Percentiles rank a stretch among this genome's conserved stretches.
Evolutionary conservation across 805 yeast genomes (phyloP).

Genomic region (Cyberlindnera samutprakarnensis): DNA sequence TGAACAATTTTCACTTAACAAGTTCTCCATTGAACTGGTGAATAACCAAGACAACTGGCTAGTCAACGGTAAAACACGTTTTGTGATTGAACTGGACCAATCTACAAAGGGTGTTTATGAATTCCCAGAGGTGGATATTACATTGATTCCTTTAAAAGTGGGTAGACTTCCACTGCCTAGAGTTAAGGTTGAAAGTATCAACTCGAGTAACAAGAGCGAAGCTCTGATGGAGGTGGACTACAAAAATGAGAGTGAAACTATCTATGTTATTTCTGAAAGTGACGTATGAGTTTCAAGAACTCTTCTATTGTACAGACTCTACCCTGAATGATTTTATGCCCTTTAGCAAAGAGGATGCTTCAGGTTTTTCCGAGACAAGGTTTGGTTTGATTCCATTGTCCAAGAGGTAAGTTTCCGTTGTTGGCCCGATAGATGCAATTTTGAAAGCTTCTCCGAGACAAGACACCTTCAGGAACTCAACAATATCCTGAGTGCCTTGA

Average conservation of each 20-base stretch:
- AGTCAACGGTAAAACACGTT: constrained; percentile 61
- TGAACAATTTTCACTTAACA: constrained; percentile 14
- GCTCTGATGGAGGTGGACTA: constrained; percentile 52
- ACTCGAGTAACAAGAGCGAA: constrained; percentile 25
- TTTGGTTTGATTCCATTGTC: constrained; percentile 47
- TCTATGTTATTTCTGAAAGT: constrained; percentile 61
- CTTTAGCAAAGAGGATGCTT: constrained; percentile 48
- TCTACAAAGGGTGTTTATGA: constrained; percentile 6
- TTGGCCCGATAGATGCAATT: constrained; percentile 88
- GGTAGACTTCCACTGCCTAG: constrained; percentile 70
- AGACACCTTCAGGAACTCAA: constrained; percentile 32
- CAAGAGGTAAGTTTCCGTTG: constrained; percentile 61
- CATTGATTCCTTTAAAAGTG: constrained; percentile 64
- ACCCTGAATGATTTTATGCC: constrained; percentile 17
- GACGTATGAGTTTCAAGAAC: background rate
- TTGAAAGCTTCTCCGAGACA: constrained; percentile 17
- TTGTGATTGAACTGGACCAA: constrained; percentile 35
- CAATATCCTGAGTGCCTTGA: constrained; percentile 69
- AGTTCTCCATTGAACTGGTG: constrained; percentile 39
- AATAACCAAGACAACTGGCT: constrained; percentile 69
- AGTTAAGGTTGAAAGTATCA: constrained; percentile 35
- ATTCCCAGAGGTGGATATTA: constrained; percentile 27
- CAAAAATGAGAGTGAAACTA: constrained; percentile 59
- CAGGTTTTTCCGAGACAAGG: constrained; percentile 67
- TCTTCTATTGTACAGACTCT: too few relatives aligned